These are phyloP conservation scores for Trichoderma parareesei DNA, from an alignment of 495 filamentous ascomycete species.

Conservation along the genomic window DNA sequence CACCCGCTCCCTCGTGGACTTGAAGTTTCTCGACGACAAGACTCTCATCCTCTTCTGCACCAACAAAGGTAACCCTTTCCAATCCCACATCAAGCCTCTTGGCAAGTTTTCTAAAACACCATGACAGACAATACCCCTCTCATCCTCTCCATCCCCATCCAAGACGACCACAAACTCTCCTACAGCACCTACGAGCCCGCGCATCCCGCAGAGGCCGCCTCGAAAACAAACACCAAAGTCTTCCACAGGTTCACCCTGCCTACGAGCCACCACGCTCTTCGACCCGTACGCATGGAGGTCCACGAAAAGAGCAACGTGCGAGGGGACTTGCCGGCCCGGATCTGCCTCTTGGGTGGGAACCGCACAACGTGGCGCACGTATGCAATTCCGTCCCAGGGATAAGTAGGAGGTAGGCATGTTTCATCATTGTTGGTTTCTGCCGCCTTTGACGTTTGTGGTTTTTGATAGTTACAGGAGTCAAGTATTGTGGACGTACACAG, in stretches of 20 bases:
- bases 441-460: no score
- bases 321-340: constrained; percentile 30
- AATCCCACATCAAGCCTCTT: background rate
- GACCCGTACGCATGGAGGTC: constrained; percentile 40
- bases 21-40: constrained; percentile 40
- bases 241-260: background rate
- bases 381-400: constrained; percentile 22
- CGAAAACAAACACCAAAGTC: background rate
- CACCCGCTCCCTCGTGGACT: constrained; percentile 35
- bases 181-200: background rate
- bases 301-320: constrained; percentile 25
- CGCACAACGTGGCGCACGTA: constrained; percentile 34
- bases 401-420: background rate
- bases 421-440: no score
- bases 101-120: background rate
- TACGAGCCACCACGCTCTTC: constrained; percentile 26
- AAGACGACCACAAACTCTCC: background rate
- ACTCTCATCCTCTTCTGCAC: constrained; percentile 38
- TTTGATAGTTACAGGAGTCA: no score
- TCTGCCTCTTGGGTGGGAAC: constrained; percentile 40
- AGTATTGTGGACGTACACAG: no score
- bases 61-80: constrained; percentile 22
- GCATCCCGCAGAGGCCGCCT: background rate
- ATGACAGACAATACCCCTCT: constrained; percentile 17
- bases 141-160: constrained; percentile 19